A percentile compares a stretch with the other conserved stretches of the same genome.
Conservation (phyloP, 2,329 filamentous ascomycete species). For the Phyllosticta citrichinensis region DNA sequence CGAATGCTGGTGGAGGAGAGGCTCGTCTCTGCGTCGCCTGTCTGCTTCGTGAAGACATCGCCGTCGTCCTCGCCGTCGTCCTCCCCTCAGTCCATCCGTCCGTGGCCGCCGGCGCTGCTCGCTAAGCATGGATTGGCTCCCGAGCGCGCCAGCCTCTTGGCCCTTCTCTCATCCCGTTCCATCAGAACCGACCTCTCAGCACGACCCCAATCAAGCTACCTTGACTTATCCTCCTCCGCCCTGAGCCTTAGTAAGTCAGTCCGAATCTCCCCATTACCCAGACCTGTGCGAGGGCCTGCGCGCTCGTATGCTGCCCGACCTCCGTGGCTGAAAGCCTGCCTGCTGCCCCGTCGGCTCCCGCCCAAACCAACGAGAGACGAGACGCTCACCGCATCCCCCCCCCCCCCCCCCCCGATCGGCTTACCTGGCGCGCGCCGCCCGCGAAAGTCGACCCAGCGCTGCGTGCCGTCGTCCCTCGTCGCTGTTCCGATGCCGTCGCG, state of each 20-base stretch:
- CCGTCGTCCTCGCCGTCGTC: too few relatives aligned
- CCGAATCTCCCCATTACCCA: constrained; percentile 1
- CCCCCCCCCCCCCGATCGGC: constrained; percentile 9
- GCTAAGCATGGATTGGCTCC: constrained; percentile 2
- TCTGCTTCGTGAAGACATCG: too few relatives aligned
- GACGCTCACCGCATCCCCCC: constrained; percentile 10
- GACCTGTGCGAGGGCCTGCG: background rate
- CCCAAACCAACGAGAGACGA: constrained; percentile 1
- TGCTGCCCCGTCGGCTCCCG: background rate
- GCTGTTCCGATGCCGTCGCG: constrained; percentile 1
- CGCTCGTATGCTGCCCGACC: background rate
- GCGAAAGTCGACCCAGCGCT: constrained; percentile 2
- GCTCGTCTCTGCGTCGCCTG: constrained; percentile 3
- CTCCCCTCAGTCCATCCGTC: background rate
- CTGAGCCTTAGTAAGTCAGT: constrained; percentile 11
- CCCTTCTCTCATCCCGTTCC: constrained; percentile 4
- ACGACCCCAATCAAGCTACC: constrained; percentile 7
- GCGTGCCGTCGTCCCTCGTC: constrained; percentile 2
- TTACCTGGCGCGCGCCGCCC: constrained; percentile 7
- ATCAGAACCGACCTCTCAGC: constrained; percentile 6
- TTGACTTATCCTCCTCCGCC: constrained; percentile 5
- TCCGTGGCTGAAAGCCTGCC: background rate
- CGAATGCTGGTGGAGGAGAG: constrained; percentile 1
- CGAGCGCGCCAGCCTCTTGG: background rate
- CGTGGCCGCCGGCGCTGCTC: constrained; percentile 2